Percentiles rank a stretch among this genome's conserved stretches.
Evolutionary conservation across 208 protist genomes (phyloP).

Genomic region (Trypanosoma scelopori): DNA sequence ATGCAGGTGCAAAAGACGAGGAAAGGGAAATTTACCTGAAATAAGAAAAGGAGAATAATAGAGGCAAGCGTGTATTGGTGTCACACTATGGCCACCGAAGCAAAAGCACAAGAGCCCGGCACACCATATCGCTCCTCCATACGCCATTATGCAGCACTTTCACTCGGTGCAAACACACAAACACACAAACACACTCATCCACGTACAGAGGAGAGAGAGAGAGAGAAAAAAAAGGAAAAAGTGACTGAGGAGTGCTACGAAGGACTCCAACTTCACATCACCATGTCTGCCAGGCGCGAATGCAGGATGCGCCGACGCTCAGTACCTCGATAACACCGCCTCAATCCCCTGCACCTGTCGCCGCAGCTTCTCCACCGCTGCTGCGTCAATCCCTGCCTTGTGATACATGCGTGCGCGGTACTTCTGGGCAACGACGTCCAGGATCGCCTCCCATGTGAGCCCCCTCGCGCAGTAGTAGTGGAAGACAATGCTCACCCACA

Average conservation of each 20-base stretch:
- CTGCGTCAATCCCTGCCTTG: conserved; percentile 36
- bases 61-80: too few species aligned
- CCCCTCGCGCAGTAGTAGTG: conserved; percentile 61
- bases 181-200: background rate
- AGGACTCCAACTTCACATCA: too few species aligned
- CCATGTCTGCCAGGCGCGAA: conserved; percentile 1
- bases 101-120: too few species aligned
- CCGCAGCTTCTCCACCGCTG: conserved; percentile 34
- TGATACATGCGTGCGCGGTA: conserved; percentile 39
- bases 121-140: too few species aligned
- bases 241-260: background rate
- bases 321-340: conserved; percentile 34
- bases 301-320: background rate
- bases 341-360: conserved; percentile 32
- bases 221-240: conserved; percentile 18
- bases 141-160: too few species aligned
- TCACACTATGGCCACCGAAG: too few species aligned
- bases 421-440: conserved; percentile 33
- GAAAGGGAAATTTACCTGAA: too few species aligned
- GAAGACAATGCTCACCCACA: conserved; percentile 61
- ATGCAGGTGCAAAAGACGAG: too few species aligned
- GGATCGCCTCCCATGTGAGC: conserved; percentile 60
- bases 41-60: too few species aligned
- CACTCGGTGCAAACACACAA: background rate
- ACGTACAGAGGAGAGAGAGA: background rate